Conservation (phyloP, 495 filamentous ascomycete species). For the Platismatia glauca region DNA sequence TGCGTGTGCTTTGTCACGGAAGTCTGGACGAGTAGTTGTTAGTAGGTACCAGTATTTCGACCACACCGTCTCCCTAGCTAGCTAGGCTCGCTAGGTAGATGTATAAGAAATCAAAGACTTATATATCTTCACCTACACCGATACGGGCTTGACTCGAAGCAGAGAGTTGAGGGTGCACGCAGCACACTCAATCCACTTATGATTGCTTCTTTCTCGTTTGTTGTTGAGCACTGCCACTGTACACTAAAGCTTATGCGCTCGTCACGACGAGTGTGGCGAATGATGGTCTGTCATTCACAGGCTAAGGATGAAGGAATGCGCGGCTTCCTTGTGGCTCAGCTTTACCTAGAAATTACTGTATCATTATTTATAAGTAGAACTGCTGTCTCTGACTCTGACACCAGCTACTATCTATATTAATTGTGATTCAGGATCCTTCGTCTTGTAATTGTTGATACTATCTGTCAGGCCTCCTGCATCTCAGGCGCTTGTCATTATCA, state of each 20-base stretch:
- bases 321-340: neutral
- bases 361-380: neutral
- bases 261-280: too few species aligned
- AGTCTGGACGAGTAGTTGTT: constrained; percentile 1
- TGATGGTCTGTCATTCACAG: neutral
- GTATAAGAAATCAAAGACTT: constrained; percentile 11
- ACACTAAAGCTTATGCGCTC: neutral
- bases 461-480: too few species aligned
- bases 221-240: neutral
- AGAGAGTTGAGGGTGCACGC: neutral
- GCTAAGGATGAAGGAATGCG: neutral
- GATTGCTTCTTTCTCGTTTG: neutral
- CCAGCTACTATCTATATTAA: too few species aligned
- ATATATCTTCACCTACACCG: neutral
- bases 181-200: neutral
- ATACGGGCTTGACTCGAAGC: neutral
- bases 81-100: neutral
- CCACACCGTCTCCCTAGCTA: neutral
- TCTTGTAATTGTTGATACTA: too few species aligned
- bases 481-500: too few species aligned
- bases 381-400: neutral
- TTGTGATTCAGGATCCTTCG: too few species aligned
- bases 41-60: neutral
- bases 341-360: neutral
- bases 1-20: constrained; percentile 1